Base-by-base conservation (phyloP, 108 stramenopile genomes). In the Skeletonema potamos region DNA sequence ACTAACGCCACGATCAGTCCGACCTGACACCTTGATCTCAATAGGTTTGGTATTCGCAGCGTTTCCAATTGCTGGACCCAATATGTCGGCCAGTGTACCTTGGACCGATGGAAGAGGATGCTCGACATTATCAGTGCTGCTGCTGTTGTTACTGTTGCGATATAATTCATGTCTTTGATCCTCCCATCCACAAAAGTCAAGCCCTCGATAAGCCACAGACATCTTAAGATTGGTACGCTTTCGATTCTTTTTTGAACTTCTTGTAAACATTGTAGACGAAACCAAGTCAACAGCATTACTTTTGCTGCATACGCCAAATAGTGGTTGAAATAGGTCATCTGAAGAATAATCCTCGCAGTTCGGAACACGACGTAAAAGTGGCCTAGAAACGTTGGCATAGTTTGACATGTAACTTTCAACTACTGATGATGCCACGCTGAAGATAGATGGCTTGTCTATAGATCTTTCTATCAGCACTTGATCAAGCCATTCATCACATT, bases 121-220 rank as follows among this genome's bases (percentile, higher is more conserved):
- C 3, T 51, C 5, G 22, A 1, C 8, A 24, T 51, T 51, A 48
- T 22, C 22, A 0, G 8, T 9, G 22, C 22, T 46, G 44, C 18
- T 46, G 17, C 17, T 46, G 17, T 46, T 46, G 44, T 1, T 46
- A 17, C 6, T 51, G 18, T 48, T 69, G 3, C 68, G 68, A 59
- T 77, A 70, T 2, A 70, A 33, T 11, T 74, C 59, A 41, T 87
- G 70, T 39, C 71, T 39, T 79, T 92, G 91, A 10, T 72, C 89
- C 62, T 92, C 89, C 91, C 91, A 92, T 20, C 91, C 91, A 80
- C 89, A 89, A 74, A 92, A 92, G 32, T 76, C 75, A 17, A n/a
- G 28, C 24, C 91, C 91, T n/a, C 74, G 54, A 55, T 92, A 92
- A 6, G 87, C 87, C 2, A 92, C 34, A 11, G 64, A 68, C 2